Evolutionary conservation across 2,329 filamentous ascomycete species (phyloP).

Genomic region (Coniochaeta pulveracea): DNA sequence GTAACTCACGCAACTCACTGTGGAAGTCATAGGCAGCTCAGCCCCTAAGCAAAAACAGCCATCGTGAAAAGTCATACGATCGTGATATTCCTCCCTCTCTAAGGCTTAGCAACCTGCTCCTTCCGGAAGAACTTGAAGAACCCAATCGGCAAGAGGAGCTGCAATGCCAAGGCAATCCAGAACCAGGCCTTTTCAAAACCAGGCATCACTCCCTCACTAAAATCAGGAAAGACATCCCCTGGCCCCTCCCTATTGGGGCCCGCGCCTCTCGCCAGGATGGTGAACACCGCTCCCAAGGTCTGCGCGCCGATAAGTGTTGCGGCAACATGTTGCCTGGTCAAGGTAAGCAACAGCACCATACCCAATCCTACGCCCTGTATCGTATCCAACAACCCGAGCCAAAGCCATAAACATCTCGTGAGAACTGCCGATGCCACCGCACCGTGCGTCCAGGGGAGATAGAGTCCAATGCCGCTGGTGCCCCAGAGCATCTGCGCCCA

Average conservation of each 20-base stretch:
- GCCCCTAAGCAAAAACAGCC: too few species aligned
- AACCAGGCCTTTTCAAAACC: slow-evolving; percentile 42
- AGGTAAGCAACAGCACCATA: slow-evolving; percentile 55
- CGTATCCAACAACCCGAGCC: slow-evolving; percentile 54
- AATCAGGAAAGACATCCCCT: slow-evolving; percentile 50
- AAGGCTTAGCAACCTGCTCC: slow-evolving; percentile 45
- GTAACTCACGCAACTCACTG: too few species aligned
- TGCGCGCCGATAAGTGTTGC: slow-evolving; percentile 51
- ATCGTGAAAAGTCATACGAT: too few species aligned
- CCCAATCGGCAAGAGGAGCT: slow-evolving; percentile 46
- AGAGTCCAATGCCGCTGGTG: slow-evolving; percentile 46
- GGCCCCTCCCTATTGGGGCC: slow-evolving; percentile 51
- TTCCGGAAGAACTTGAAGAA: slow-evolving; percentile 46
- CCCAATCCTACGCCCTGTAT: slow-evolving; percentile 56
- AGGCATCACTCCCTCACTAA: slow-evolving; percentile 33
- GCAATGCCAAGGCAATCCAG: slow-evolving; percentile 47
- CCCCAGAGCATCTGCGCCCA: slow-evolving; percentile 62
- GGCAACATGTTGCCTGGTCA: slow-evolving; percentile 53
- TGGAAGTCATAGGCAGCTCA: too few species aligned
- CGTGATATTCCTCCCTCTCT: slow-evolving; percentile 6
- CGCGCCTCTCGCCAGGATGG: slow-evolving; percentile 48
- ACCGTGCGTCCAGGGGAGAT: slow-evolving; percentile 49
- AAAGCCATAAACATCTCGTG: slow-evolving; percentile 50
- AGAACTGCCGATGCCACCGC: slow-evolving; percentile 42
- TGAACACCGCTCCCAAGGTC: slow-evolving; percentile 48